Percentiles rank a stretch among this genome's conserved stretches.
phyloP scores from a whole-genome alignment of 345 rosid species.

The Gossypium sturtianum region DNA sequence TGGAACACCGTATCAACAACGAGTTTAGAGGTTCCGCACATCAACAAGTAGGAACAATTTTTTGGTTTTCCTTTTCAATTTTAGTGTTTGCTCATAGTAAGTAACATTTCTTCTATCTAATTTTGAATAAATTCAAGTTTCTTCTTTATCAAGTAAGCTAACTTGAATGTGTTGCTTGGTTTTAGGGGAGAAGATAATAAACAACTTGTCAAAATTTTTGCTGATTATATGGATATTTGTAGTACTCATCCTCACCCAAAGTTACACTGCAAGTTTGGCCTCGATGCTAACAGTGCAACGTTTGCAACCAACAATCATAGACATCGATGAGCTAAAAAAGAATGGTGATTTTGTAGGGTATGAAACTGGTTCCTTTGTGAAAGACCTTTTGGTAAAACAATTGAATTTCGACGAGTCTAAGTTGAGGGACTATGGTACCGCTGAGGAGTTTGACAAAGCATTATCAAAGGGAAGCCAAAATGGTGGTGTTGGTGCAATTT shows the following conservation, averaged over 20 bases:
- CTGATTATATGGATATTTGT: constrained; percentile 48
- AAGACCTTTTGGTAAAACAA: background rate
- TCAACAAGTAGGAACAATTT: constrained; percentile 30
- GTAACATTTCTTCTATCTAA: background rate
- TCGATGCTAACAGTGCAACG: constrained; percentile 39
- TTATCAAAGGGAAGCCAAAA: constrained; percentile 2
- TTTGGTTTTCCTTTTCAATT: constrained; percentile 49
- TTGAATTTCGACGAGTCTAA: background rate
- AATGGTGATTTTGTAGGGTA: constrained; percentile 29
- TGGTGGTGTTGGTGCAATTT: constrained; percentile 8
- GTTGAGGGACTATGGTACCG: background rate
- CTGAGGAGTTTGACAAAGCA: constrained; percentile 4
- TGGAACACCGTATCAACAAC: constrained; percentile 34
- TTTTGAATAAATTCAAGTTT: too few species aligned
- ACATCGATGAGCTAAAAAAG: constrained; percentile 5
- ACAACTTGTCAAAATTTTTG: constrained; percentile 39
- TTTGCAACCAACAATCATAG: constrained; percentile 22
- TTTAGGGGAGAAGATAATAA: constrained; percentile 42
- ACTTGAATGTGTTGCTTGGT: too few species aligned
- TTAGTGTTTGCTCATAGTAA: constrained; percentile 50
- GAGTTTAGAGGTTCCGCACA: constrained; percentile 39
- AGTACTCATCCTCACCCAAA: constrained; percentile 41
- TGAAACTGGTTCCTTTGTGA: constrained; percentile 26
- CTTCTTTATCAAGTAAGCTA: too few species aligned
- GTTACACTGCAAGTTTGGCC: constrained; percentile 49